Base-by-base conservation (phyloP, 1,139 yeast species). In the Protomyces gravidus region DNA sequence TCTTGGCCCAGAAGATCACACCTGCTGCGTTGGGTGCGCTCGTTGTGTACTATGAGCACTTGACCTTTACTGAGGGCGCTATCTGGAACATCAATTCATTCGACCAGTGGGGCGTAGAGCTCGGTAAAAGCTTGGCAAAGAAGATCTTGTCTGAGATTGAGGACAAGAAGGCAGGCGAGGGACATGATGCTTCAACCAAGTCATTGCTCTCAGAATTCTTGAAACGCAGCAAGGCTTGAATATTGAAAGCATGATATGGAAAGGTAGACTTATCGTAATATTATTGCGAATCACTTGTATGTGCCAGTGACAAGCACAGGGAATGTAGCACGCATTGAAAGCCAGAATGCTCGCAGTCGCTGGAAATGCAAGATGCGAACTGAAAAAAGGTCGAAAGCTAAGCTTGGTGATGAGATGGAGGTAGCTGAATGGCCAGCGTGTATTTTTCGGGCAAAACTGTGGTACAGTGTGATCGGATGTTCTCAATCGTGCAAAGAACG, bases 31-130 rank as follows among this genome's bases (percentile, higher is more conserved):
- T 92, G 68, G 98, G 98, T 76, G 83, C 97, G 56, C 80, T 92
- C 76, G 92, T 92, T 74, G 97, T 95, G 58, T 92, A 92, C 82
- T 92, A 92, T 78, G 98, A 92, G 78, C 96, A 89, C 74, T 81
- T 89, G 62, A 92, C 97, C 42, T 92, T 92, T 76, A 90, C 90
- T 63, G 98, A 92, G 78, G 98, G 98, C 76, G 98, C 98, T 63
- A 77, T 92, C 71, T 92, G 98, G 98, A 92, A 94, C 82, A 90
- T 92, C 79, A 92, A 92, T 83, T 90, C 97, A 17, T 92, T 89
- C 72, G 98, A 92, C 79, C 98, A 92, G 80, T 92, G 97, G 96
- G 98, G 98, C 76, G 98, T 92, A 70, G 98, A 92, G 79, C 86
- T 92, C 70, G 98, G 98, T 74, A 92, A 92, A 80, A 95, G 86